phyloP scores from a whole-genome alignment of 805 yeast species.

The Kluyveromyces aestuarii region DNA sequence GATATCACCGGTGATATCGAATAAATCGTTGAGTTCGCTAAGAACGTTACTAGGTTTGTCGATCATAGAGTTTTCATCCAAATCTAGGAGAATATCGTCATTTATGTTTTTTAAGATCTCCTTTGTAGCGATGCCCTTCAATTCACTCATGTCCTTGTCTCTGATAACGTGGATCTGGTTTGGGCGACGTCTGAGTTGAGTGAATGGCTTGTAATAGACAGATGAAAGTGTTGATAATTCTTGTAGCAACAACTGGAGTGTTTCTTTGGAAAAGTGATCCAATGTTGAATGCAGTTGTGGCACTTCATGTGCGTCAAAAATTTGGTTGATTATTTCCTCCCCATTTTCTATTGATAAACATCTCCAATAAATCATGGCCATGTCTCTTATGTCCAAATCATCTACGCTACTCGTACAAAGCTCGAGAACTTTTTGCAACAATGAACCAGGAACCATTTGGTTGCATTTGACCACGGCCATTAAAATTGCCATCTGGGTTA shows the following conservation, averaged over 20 bases:
- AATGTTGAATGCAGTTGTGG: conserved; percentile 70
- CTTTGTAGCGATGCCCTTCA: conserved; percentile 64
- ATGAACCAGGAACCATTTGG: conserved; percentile 33
- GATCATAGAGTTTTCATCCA: conserved; percentile 47
- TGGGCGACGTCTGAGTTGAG: conserved; percentile 40
- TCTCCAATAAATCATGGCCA: conserved; percentile 76
- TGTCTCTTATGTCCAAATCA: conserved; percentile 71
- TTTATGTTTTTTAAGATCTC: conserved; percentile 59
- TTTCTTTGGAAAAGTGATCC: conserved; percentile 56
- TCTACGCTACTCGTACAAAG: conserved; percentile 56
- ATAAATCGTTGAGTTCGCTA: conserved; percentile 71
- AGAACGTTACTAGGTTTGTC: conserved; percentile 36
- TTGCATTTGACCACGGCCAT: conserved; percentile 54
- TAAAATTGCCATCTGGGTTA: conserved; percentile 50
- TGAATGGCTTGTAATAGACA: conserved; percentile 78
- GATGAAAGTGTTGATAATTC: conserved; percentile 83
- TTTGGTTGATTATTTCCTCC: conserved; percentile 17
- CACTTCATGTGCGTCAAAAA: conserved; percentile 37
- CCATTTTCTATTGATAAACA: conserved; percentile 41
- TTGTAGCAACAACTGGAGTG: conserved; percentile 57
- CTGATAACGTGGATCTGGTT: conserved; percentile 30
- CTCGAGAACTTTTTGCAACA: conserved; percentile 52
- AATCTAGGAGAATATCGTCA: conserved; percentile 76
- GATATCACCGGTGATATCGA: conserved; percentile 28
- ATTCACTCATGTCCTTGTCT: conserved; percentile 62